Percentiles rank a stretch among this genome's conserved stretches.
phyloP scores from a whole-genome alignment of 306 rosid genomes.

The Elaeagnus macrophylla region DNA sequence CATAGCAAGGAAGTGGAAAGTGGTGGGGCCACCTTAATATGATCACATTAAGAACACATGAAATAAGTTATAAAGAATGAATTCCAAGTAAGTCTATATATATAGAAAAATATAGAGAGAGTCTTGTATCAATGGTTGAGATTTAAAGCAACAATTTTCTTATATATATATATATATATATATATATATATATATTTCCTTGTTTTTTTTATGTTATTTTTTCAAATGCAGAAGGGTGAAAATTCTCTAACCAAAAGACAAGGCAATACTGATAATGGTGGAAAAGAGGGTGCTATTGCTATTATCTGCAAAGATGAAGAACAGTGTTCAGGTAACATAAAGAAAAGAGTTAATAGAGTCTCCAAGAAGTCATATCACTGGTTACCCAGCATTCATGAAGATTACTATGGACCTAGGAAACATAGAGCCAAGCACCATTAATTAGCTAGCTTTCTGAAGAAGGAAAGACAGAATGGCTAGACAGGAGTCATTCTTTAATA shows the following conservation, averaged over 20 bases:
- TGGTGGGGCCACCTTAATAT: too few species aligned
- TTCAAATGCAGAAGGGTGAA: slow-evolving; percentile 31
- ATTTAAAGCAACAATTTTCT: too few species aligned
- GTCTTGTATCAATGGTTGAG: too few species aligned
- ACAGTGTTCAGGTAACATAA: slow-evolving; percentile 51
- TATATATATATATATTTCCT: too few species aligned
- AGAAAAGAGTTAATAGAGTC: slow-evolving; percentile 42
- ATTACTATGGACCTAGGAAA: slow-evolving; percentile 61
- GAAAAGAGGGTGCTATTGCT: slow-evolving; percentile 19
- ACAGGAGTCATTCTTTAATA: too few species aligned
- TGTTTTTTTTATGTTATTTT: slow-evolving; percentile 5
- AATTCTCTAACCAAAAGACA: slow-evolving; percentile 18
- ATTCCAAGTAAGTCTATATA: too few species aligned
- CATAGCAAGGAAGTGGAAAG: too few species aligned
- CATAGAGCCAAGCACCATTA: slow-evolving; percentile 53
- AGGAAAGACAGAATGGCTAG: background rate
- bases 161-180: too few species aligned
- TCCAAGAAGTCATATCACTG: slow-evolving; percentile 43
- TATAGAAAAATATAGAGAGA: too few species aligned
- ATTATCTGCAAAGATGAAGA: slow-evolving; percentile 33
- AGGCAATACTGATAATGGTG: slow-evolving; percentile 2
- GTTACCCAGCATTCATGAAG: slow-evolving; percentile 62
- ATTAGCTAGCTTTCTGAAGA: slow-evolving; percentile 14
- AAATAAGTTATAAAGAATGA: too few species aligned
- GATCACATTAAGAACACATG: too few species aligned